Percentiles rank a stretch among this genome's conserved stretches.
phyloP scores from a whole-genome alignment of 78 protist genomes.

The Dictyostelium intermedium region DNA sequence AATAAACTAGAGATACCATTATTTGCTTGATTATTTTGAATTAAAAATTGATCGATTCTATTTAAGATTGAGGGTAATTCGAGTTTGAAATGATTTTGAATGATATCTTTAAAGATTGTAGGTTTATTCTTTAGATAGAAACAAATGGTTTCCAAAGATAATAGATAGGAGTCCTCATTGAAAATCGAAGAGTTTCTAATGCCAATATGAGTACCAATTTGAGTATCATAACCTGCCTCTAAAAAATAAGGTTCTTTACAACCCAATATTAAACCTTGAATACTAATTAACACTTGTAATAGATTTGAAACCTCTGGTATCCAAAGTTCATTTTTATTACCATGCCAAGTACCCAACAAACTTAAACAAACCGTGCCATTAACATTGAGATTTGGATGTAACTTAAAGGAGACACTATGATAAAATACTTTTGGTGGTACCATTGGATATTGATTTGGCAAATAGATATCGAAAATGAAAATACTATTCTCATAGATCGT shows the following conservation, averaged over 20 bases:
- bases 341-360: conserved; percentile 82
- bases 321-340: conserved; percentile 74
- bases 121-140: conserved; percentile 38
- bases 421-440: conserved; percentile 76
- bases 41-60: conserved; percentile 47
- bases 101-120: conserved; percentile 8
- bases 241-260: conserved; percentile 77
- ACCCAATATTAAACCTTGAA: conserved; percentile 81
- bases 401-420: conserved; percentile 40
- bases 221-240: conserved; percentile 84
- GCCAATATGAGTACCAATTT: conserved; percentile 73
- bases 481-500: conserved; percentile 66
- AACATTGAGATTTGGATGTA: conserved; percentile 77
- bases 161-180: conserved; percentile 56
- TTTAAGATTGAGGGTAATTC: background rate
- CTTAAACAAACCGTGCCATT: conserved; percentile 78
- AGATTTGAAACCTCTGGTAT: conserved; percentile 71
- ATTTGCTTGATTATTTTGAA: background rate
- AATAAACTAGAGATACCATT: background rate
- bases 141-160: conserved; percentile 34
- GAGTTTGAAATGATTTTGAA: conserved; percentile 1
- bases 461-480: conserved; percentile 67
- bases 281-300: conserved; percentile 65
- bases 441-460: conserved; percentile 49
- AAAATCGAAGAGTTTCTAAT: conserved; percentile 50